Percentiles rank a stretch among this genome's conserved stretches.
These are phyloP conservation scores for Boletus sp. DNA, from an alignment of 768 basidiomycete genomes.

Conservation along the genomic window DNA sequence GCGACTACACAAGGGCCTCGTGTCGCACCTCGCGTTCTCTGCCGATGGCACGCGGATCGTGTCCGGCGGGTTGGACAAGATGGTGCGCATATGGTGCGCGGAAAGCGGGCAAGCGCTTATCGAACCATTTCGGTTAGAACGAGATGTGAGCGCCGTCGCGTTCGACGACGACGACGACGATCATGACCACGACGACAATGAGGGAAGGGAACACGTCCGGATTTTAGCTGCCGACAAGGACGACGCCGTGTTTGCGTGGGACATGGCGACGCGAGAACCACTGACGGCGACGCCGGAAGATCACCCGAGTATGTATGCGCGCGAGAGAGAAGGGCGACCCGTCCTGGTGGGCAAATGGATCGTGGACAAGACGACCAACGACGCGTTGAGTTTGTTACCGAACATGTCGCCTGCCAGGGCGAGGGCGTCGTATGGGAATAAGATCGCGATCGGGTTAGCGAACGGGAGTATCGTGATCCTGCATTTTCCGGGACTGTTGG, in stretches of 20 bases:
- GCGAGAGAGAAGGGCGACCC: slow-evolving; percentile 5
- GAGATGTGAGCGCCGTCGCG: slow-evolving; percentile 18
- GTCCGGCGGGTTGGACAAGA: slow-evolving; percentile 30
- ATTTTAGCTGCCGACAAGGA: slow-evolving; percentile 27
- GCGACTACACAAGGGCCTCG: slow-evolving; percentile 27
- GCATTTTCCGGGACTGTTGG: slow-evolving; percentile 18
- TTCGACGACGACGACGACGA: slow-evolving; percentile 22
- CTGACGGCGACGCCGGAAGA: slow-evolving; percentile 20
- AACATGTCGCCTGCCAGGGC: slow-evolving; percentile 29
- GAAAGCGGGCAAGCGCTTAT: slow-evolving; percentile 19
- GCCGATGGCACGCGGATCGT: slow-evolving; percentile 26
- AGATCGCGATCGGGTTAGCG: slow-evolving; percentile 26
- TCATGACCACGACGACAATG: slow-evolving; percentile 1
- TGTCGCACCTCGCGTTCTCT: slow-evolving; percentile 27
- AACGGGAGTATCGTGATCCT: slow-evolving; percentile 29
- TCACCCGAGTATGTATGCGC: slow-evolving; percentile 8
- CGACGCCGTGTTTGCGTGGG: slow-evolving; percentile 26
- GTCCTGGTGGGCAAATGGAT: slow-evolving; percentile 24
- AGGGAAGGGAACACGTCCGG: not conserved
- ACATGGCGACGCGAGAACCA: slow-evolving; percentile 17
- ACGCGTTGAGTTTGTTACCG: slow-evolving; percentile 20
- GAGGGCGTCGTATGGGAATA: slow-evolving; percentile 20
- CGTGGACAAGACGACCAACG: slow-evolving; percentile 17
- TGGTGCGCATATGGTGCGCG: slow-evolving; percentile 30
- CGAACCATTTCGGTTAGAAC: slow-evolving; percentile 21